phyloP scores from a whole-genome alignment of 495 filamentous ascomycete genomes.

The Penicillium turbatum region DNA sequence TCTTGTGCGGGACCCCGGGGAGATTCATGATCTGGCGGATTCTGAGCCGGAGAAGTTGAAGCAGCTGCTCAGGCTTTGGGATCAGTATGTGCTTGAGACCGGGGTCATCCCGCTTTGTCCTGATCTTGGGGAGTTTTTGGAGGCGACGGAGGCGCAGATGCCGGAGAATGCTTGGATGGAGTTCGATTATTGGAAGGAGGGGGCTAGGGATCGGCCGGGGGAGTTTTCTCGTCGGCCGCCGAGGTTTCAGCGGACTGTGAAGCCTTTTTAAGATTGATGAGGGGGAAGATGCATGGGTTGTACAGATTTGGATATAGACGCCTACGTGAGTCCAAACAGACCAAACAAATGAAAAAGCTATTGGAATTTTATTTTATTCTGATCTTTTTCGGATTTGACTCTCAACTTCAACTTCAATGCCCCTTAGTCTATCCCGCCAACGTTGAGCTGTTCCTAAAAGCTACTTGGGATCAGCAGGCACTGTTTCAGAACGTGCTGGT shows the following conservation, averaged over 20 bases:
- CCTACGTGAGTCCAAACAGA: neutral
- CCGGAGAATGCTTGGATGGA: constrained; percentile 65
- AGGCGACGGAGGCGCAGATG: constrained; percentile 63
- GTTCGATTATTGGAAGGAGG: constrained; percentile 64
- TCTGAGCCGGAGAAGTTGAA: constrained; percentile 53
- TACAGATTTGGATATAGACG: neutral
- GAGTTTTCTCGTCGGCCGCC: constrained; percentile 51
- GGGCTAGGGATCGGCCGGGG: constrained; percentile 52
- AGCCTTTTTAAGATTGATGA: constrained; percentile 34
- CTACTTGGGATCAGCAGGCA: neutral
- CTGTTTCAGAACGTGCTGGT: neutral
- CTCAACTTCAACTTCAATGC: neutral
- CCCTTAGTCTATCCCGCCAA: neutral
- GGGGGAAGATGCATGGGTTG: neutral
- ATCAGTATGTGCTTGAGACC: constrained; percentile 58
- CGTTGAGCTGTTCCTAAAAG: neutral
- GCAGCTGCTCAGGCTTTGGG: constrained; percentile 49
- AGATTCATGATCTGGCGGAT: constrained; percentile 56
- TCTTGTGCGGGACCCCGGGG: constrained; percentile 40
- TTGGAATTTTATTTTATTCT: too few relatives aligned
- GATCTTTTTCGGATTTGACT: too few relatives aligned
- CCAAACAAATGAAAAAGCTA: neutral
- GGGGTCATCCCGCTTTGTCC: constrained; percentile 49
- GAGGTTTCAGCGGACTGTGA: constrained; percentile 49
- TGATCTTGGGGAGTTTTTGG: constrained; percentile 43